A percentile compares a stretch with the other conserved stretches of the same genome.
Evolutionary conservation across 495 filamentous ascomycete genomes (phyloP).

Genomic region (Lichenothelia convexa): DNA sequence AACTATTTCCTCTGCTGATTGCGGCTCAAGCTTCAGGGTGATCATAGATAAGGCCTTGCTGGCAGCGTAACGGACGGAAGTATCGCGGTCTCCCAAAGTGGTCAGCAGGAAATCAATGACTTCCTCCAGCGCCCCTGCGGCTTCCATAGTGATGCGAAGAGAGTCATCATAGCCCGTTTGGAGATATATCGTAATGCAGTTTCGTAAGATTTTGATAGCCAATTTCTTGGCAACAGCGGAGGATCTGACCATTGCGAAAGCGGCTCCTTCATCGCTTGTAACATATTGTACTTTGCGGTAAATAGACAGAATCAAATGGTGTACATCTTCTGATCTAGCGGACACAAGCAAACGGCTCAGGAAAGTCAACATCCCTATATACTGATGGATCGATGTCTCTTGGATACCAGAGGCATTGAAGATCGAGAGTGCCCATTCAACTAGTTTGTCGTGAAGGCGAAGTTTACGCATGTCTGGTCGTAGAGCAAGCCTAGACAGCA

Average conservation of each 20-base stretch:
- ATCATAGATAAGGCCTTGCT: slow-evolving; percentile 86
- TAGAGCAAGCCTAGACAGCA: slow-evolving; percentile 67
- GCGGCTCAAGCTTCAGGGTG: slow-evolving; percentile 52
- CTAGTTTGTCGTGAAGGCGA: slow-evolving; percentile 44
- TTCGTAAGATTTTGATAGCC: slow-evolving; percentile 65
- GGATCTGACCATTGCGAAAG: slow-evolving; percentile 35
- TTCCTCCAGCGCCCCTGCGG: slow-evolving; percentile 35
- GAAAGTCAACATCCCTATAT: slow-evolving; percentile 59
- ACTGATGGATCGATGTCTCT: slow-evolving; percentile 32
- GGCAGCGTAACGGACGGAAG: slow-evolving; percentile 70
- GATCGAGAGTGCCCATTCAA: slow-evolving; percentile 45
- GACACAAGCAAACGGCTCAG: slow-evolving; percentile 51
- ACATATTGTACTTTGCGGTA: slow-evolving; percentile 35
- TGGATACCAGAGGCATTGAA: slow-evolving; percentile 24
- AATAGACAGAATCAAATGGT: slow-evolving; percentile 28
- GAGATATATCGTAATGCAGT: slow-evolving; percentile 45
- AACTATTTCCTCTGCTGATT: slow-evolving; percentile 69
- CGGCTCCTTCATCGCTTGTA: slow-evolving; percentile 20
- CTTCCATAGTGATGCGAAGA: slow-evolving; percentile 4
- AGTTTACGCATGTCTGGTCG: slow-evolving; percentile 73
- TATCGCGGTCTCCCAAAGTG: slow-evolving; percentile 61
- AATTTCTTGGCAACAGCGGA: slow-evolving; percentile 65
- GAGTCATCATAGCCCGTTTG: slow-evolving; percentile 18
- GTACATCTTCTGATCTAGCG: slow-evolving; percentile 34
- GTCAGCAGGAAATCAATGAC: slow-evolving; percentile 55